Base-by-base conservation (phyloP, 2,329 filamentous ascomycete species). In the Calonectria pauciramosa region DNA sequence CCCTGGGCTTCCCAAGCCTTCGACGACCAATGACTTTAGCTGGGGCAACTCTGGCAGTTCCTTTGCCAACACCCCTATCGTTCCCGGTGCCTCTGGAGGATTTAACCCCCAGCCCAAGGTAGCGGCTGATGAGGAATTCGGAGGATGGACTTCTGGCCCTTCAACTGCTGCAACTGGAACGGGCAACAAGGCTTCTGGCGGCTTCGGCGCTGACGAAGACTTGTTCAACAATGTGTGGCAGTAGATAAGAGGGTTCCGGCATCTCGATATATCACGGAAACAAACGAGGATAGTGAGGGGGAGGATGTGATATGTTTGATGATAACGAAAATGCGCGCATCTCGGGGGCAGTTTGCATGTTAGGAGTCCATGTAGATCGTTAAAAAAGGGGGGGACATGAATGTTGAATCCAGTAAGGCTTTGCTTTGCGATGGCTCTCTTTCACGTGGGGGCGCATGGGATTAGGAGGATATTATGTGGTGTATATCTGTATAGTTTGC, bases 161-260 rank as follows among this genome's bases (percentile, higher is more conserved):
- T 83, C 85, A 0, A 83, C 85, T 38, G 82, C 87, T 26, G 83
- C 41, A 20, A 47, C 83, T 54, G 84, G 84, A 64, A 84, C 84
- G 30, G 82, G 85, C 18, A 86, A 89, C 64, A 91, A 94, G 85
- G 87, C 93, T 41, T 86, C 90, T 32, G 86, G 89, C 28, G 91
- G 91, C 18, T 91, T 93, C 78, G 92, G 91, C 26, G 91, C 89
- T 68, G 93, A 91, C 70, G 96, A 98, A 78, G 96, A 99, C 86
- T 85, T 99, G 81, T 99, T 99, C 86, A 96, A 94, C 38, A 99
- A 99, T 85, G 96, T 99, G 65, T 99, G 96, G 96, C 91, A 96
- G 87, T 98, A 85, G 73, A 49, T 65, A 23, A 38, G 63, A 32
- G 32, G 70, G 66, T 71, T 74, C 67, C 70, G 71, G 71, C 56